Evolutionary conservation across 352 stramenopile species (phyloP).

Genomic region (Pilasporangium apinafurcum): DNA sequence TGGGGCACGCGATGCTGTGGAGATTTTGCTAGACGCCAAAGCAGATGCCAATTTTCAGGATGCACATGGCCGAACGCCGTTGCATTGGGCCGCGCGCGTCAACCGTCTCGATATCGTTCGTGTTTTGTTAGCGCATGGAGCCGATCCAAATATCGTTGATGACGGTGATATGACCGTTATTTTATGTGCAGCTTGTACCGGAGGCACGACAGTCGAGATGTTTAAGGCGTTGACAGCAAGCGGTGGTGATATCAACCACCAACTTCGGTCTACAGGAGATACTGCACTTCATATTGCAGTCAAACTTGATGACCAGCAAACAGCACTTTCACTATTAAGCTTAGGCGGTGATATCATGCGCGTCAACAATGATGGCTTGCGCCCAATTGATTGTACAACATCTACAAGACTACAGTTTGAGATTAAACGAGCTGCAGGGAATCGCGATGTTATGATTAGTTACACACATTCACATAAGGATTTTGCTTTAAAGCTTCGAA

Average conservation of each 20-base stretch:
- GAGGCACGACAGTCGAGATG: conserved; percentile 58
- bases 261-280: conserved; percentile 56
- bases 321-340: conserved; percentile 60
- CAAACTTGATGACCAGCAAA: conserved; percentile 74
- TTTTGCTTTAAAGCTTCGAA: conserved; percentile 55
- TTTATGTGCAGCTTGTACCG: conserved; percentile 66
- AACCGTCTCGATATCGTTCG: conserved; percentile 67
- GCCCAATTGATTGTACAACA: conserved; percentile 57
- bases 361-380: conserved; percentile 55
- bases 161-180: conserved; percentile 73
- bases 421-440: conserved; percentile 60
- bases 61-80: conserved; percentile 46
- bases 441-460: conserved; percentile 71
- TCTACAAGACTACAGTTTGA: conserved; percentile 61
- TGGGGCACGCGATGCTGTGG: conserved; percentile 44
- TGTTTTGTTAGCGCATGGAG: conserved; percentile 38
- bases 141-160: conserved; percentile 68
- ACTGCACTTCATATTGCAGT: conserved; percentile 74
- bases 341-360: conserved; percentile 74
- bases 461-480: conserved; percentile 64
- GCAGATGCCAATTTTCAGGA: conserved; percentile 68
- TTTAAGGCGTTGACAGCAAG: conserved; percentile 57
- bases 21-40: conserved; percentile 48
- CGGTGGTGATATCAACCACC: conserved; percentile 72
- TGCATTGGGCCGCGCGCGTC: conserved; percentile 76